phyloP scores from a whole-genome alignment of 768 basidiomycete genomes.

The Nidula microcarpa region DNA sequence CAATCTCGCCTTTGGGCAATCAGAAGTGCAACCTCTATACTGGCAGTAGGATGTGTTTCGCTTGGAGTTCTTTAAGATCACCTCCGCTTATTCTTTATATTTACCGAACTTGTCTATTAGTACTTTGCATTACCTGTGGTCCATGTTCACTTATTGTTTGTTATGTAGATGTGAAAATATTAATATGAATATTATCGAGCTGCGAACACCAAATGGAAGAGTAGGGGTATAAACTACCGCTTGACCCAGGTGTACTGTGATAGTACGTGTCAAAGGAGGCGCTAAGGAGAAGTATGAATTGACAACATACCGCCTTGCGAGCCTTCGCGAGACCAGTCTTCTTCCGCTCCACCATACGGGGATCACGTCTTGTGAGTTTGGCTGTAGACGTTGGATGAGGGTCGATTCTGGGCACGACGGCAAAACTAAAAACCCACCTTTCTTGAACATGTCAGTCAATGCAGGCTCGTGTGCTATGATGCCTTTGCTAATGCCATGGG shows the following conservation, averaged over 20 bases:
- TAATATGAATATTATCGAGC: slow-evolving; percentile 7
- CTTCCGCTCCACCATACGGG: slow-evolving; percentile 97
- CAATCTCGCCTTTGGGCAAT: slow-evolving; percentile 73
- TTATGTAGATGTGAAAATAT: slow-evolving; percentile 5
- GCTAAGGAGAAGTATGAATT: slow-evolving; percentile 1
- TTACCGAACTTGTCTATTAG: background rate
- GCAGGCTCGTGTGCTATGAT: slow-evolving; percentile 70
- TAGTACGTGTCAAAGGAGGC: slow-evolving; percentile 9
- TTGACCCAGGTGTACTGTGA: slow-evolving; percentile 93
- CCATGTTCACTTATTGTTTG: slow-evolving; percentile 2
- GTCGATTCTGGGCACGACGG: slow-evolving; percentile 1
- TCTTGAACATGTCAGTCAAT: slow-evolving; percentile 60
- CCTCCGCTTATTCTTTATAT: slow-evolving; percentile 3
- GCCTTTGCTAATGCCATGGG: slow-evolving; percentile 73
- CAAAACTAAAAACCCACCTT: slow-evolving; percentile 13
- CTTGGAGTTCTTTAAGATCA: slow-evolving; percentile 3
- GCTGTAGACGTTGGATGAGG: slow-evolving; percentile 41
- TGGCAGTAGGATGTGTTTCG: slow-evolving; percentile 35
- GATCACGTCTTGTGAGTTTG: slow-evolving; percentile 84
- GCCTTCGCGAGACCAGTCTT: slow-evolving; percentile 94
- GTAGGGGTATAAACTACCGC: slow-evolving; percentile 48
- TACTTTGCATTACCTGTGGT: background rate
- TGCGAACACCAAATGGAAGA: background rate
- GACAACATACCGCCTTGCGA: slow-evolving; percentile 74
- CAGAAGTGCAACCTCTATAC: slow-evolving; percentile 62